Base-by-base conservation (phyloP, 106 monocot species). In the Dendrobium huoshanense region DNA sequence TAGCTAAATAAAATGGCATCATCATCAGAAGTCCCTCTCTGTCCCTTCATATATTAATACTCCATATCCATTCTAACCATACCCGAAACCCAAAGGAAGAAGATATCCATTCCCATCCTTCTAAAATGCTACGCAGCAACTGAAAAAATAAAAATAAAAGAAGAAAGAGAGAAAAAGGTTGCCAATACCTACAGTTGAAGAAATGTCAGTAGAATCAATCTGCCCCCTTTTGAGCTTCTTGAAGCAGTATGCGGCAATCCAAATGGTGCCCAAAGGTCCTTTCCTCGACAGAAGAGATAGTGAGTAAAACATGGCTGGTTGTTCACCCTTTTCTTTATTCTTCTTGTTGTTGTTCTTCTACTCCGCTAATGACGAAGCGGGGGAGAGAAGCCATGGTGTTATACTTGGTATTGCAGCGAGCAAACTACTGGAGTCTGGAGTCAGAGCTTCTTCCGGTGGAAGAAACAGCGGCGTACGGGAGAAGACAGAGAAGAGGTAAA, bases 141-240 rank as follows among this genome's bases (percentile, higher is more conserved):
- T 45, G 31, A 75, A 33, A 49, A 5, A 43, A 18, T 44, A 41
- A 22, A 54, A 43, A 29, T 2, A 2, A 20, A n/a, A 37, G n/a
- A 25, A 24, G 24, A 58, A n/a, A 20, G 27, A 22, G 16, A 41
- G 15, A 45, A 45, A 45, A 75, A 73, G 41, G 56, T 51, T 17
- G 17, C 40, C 18, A 43, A 9, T 81, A 97, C 97, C 92, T 43
- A 98, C 73, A 10, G 89, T 85, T 47, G 86, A 91, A 76, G 84
- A 37, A 79, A 98, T 92, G 73, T 92, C 84, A n/a, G 90, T 91
- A 77, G 75, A 59, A 7, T 77, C 75, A 78, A 98, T 85, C 82
- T 98, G 85, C 9, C 91, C 84, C 83, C 75, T 90, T 84, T 80
- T 98, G 40, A 98, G 89, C 81, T 85, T 94, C 75, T 78, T 90